Evolutionary conservation across 768 basidiomycete genomes (phyloP).

Genomic region (Austroboletus eburneus): DNA sequence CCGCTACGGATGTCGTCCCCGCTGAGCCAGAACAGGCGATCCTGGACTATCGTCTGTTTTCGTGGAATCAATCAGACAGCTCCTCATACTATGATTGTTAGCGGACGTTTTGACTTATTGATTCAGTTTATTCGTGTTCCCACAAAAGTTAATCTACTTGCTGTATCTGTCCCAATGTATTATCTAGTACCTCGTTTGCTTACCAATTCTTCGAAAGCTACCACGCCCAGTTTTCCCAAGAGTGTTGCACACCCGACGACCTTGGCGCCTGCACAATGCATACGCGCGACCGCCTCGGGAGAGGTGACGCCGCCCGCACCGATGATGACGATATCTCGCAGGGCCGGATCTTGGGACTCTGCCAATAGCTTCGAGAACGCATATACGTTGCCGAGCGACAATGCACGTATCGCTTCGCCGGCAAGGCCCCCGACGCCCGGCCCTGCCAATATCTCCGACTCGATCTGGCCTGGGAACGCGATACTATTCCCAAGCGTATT

Average conservation of each 20-base stretch:
- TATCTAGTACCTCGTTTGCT: too few relatives aligned
- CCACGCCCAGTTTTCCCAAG: constrained; percentile 50
- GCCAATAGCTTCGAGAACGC: constrained; percentile 53
- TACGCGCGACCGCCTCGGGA: constrained; percentile 54
- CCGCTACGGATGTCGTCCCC: constrained; percentile 11
- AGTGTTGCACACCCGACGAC: constrained; percentile 64
- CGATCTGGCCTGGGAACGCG: constrained; percentile 55
- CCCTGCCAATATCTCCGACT: constrained; percentile 39
- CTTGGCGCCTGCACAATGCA: constrained; percentile 70
- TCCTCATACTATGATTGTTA: constrained; percentile 19
- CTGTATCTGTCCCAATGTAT: constrained; percentile 20
- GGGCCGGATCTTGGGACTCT: constrained; percentile 34
- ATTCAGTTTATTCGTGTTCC: constrained; percentile 16
- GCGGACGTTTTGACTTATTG: constrained; percentile 24
- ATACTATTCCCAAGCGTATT: constrained; percentile 76
- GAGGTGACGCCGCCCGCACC: constrained; percentile 82
- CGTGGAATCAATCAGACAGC: constrained; percentile 22
- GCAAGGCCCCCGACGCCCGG: constrained; percentile 67
- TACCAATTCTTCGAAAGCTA: constrained; percentile 53
- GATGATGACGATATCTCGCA: constrained; percentile 55
- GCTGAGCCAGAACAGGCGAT: constrained; percentile 4
- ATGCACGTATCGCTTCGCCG: constrained; percentile 69
- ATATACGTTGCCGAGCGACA: constrained; percentile 76
- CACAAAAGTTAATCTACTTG: constrained; percentile 17
- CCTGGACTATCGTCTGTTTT: constrained; percentile 16